phyloP scores from a whole-genome alignment of 768 basidiomycete genomes.

The Tulasnella sp. region DNA sequence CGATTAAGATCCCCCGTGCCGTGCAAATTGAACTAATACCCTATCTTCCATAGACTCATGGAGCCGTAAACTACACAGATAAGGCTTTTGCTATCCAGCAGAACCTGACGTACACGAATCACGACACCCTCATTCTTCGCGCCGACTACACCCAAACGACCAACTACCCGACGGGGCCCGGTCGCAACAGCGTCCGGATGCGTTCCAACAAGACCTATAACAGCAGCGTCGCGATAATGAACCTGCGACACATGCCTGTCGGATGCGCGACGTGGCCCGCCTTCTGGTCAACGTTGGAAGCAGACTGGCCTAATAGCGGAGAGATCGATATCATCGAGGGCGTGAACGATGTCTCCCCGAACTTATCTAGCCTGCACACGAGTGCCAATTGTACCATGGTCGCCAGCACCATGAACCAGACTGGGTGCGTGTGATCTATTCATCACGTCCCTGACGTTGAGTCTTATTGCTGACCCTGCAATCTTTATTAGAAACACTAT shows the following conservation, averaged over 20 bases:
- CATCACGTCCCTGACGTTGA: background rate
- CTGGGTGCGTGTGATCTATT: slow-evolving; percentile 12
- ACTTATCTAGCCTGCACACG: slow-evolving; percentile 18
- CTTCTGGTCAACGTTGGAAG: slow-evolving; percentile 17
- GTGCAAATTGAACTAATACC: too few species aligned
- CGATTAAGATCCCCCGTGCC: slow-evolving; percentile 28
- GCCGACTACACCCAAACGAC: slow-evolving; percentile 39
- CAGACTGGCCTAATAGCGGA: slow-evolving; percentile 6
- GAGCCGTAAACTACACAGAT: slow-evolving; percentile 34
- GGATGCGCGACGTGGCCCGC: slow-evolving; percentile 19
- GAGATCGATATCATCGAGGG: slow-evolving; percentile 20
- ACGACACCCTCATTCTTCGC: slow-evolving; percentile 37
- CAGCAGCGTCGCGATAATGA: background rate
- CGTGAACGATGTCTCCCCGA: slow-evolving; percentile 19
- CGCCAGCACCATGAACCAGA: slow-evolving; percentile 9
- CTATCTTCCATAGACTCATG: background rate
- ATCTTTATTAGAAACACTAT: background rate
- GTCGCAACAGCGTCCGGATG: slow-evolving; percentile 16
- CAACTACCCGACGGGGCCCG: slow-evolving; percentile 3
- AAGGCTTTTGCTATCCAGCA: slow-evolving; percentile 38
- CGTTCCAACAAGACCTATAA: slow-evolving; percentile 13
- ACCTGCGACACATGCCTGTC: slow-evolving; percentile 16
- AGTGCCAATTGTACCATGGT: slow-evolving; percentile 15
- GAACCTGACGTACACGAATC: slow-evolving; percentile 49
- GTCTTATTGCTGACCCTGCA: background rate